Evolutionary conservation across 768 basidiomycete genomes (phyloP), one percentile per base, ranked within the genome.

Genomic region (Lanmaoa pseudosensibilis): DNA sequence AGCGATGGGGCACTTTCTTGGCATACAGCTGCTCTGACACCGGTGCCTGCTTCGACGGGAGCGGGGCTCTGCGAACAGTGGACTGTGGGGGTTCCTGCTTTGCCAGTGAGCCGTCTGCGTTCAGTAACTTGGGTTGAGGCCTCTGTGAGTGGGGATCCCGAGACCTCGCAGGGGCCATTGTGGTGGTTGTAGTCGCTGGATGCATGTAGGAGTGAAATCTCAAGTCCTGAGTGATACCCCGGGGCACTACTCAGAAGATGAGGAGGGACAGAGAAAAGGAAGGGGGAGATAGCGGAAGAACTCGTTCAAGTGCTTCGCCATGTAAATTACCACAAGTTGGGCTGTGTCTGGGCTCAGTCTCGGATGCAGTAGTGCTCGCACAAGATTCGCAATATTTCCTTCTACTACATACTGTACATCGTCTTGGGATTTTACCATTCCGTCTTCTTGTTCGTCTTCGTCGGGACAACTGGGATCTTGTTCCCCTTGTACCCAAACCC

Each of bases 401-500:
- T 34, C 23, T 33, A 27, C 4, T 51, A 51, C 27, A 44, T 53
- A 47, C 27, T 48, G n/a, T 46, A 52, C 49, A 32, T 39, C 32
- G 2, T 25, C 21, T 16, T 13, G 10, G 27, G 33, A 44, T 30
- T 57, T 78, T 71, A 93, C 91, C 91, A 93, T 41, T 93, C 91
- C 69, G 83, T 88, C 73, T 83, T 84, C 50, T 71, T 72, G 33
- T 67, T 68, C 46, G 69, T 67, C 67, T 76, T 79, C 19, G 57
- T 65, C 8, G 75, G 63, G 9, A 70, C 64, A 21, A 85, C 75
- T 2, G 87, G 85, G 52, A 93, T 91, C 70, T 87, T 88, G 41
- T 79, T 83, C 45, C 86, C 88, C 68, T 86, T 80, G 75, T 94
- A 97, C 27, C 94, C 94, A 59, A 96, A 90, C 36, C 96, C 97